A percentile compares a stretch with the other conserved stretches of the same genome.
These are phyloP conservation scores for Phytophthora pluvialis DNA, from an alignment of 352 stramenopile genomes.

Conservation along the genomic window DNA sequence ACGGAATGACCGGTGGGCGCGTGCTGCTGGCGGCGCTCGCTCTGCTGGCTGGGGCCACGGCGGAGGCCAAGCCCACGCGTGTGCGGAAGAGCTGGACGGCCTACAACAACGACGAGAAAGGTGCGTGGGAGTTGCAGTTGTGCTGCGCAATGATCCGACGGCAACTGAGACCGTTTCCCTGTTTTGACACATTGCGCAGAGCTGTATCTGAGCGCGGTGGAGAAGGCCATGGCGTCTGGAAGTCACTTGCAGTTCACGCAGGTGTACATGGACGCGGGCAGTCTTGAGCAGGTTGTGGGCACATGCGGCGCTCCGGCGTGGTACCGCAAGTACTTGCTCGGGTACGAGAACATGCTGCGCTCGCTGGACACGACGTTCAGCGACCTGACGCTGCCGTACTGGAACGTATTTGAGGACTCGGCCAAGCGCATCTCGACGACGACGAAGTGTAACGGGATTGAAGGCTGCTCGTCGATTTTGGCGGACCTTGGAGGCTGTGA, in stretches of 20 bases:
- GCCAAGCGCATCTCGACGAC: slow-evolving; percentile 54
- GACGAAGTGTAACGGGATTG: slow-evolving; percentile 45
- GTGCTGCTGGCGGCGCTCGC: slow-evolving; percentile 20
- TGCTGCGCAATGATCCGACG: not conserved
- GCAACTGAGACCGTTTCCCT: not conserved
- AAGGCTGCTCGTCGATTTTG: slow-evolving; percentile 55
- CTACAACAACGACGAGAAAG: slow-evolving; percentile 40
- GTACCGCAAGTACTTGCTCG: slow-evolving; percentile 74
- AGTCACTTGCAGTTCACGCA: slow-evolving; percentile 62
- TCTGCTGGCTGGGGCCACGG: slow-evolving; percentile 12
- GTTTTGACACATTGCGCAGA: slow-evolving; percentile 25
- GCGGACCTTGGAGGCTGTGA: slow-evolving; percentile 61
- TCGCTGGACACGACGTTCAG: slow-evolving; percentile 48
- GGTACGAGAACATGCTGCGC: slow-evolving; percentile 77
- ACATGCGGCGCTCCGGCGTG: slow-evolving; percentile 64
- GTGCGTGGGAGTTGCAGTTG: slow-evolving; percentile 10
- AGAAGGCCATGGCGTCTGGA: slow-evolving; percentile 57
- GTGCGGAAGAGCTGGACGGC: slow-evolving; percentile 45
- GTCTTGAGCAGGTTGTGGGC: slow-evolving; percentile 44
- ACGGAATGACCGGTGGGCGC: slow-evolving; percentile 12
- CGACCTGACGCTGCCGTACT: slow-evolving; percentile 69
- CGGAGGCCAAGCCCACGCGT: slow-evolving; percentile 14
- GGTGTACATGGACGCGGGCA: slow-evolving; percentile 54
- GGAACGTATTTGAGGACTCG: slow-evolving; percentile 66
- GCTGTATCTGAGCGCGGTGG: slow-evolving; percentile 56